Conservation (phyloP, 2,329 filamentous ascomycete species). For the Cryphonectria nitschkei region DNA sequence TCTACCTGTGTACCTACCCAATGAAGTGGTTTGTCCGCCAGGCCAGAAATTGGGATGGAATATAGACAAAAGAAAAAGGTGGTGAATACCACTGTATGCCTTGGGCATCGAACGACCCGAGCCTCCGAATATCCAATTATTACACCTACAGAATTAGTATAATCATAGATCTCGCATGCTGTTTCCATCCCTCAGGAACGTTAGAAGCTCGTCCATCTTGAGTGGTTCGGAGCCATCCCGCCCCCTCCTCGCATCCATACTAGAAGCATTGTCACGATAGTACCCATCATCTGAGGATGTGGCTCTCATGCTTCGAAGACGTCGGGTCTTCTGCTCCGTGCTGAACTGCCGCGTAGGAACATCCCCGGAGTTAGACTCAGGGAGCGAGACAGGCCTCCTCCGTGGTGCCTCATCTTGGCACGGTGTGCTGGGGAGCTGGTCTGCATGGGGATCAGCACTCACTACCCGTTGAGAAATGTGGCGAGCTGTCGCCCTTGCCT, state of each 20-base stretch:
- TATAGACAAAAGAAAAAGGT: background rate
- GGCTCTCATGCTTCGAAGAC: background rate
- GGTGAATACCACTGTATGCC: background rate
- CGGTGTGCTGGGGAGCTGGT: background rate
- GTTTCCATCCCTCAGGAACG: background rate
- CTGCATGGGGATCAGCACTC: background rate
- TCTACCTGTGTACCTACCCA: background rate
- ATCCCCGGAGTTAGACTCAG: background rate
- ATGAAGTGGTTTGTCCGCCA: background rate
- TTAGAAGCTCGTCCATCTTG: constrained; percentile 1
- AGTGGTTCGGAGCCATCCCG: background rate
- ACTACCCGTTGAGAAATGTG: background rate
- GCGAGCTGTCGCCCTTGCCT: background rate
- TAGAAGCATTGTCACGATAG: background rate
- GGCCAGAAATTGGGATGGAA: background rate
- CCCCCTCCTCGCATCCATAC: background rate
- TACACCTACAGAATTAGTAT: background rate
- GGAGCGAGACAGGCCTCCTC: background rate
- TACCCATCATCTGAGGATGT: background rate
- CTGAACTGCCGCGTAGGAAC: background rate
- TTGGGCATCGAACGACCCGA: background rate
- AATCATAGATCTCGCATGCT: constrained; percentile 4
- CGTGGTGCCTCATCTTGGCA: background rate
- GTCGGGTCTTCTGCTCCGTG: constrained; percentile 1
- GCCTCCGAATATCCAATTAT: background rate